A percentile compares a stretch with the other conserved stretches of the same genome.
Evolutionary conservation across 2,329 filamentous ascomycete genomes (phyloP).

Genomic region (Hymenoscyphus occultus): DNA sequence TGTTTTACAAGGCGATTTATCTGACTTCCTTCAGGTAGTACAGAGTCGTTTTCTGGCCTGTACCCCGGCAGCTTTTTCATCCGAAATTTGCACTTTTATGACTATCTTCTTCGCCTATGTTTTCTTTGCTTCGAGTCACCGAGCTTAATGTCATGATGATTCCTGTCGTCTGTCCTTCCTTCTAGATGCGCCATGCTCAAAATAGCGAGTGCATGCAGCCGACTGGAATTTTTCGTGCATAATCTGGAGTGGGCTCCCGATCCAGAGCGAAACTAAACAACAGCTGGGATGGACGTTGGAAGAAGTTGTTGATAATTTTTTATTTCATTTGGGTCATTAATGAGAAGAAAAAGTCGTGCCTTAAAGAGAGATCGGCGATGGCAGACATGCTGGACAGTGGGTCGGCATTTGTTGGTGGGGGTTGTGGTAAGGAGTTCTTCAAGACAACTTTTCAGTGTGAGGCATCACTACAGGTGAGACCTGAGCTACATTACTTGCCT

Average conservation of each 20-base stretch:
- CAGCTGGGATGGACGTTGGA: not conserved
- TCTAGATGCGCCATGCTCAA: not conserved
- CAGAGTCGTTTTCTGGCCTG: conserved; percentile 7
- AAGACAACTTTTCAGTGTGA: not conserved
- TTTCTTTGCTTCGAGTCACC: not conserved
- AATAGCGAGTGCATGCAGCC: not conserved
- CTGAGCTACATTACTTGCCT: not conserved
- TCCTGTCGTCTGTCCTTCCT: not conserved
- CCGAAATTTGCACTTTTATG: conserved; percentile 1
- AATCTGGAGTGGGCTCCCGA: not conserved
- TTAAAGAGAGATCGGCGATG: not conserved
- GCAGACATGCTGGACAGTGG: not conserved
- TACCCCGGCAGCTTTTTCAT: not conserved
- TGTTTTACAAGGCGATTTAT: conserved; percentile 7
- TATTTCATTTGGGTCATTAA: not conserved
- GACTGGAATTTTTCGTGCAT: conserved; percentile 2
- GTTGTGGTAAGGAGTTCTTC: not conserved
- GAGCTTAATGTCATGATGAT: not conserved
- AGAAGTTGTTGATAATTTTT: not conserved
- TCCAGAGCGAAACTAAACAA: not conserved
- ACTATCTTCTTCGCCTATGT: not conserved
- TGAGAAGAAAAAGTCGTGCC: not conserved
- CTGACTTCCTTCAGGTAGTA: conserved; percentile 12
- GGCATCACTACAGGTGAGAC: conserved; percentile 3
- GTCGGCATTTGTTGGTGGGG: not conserved